Conservation (phyloP, 2,329 filamentous ascomycete genomes). For the Hymenoscyphus fructigenus region DNA sequence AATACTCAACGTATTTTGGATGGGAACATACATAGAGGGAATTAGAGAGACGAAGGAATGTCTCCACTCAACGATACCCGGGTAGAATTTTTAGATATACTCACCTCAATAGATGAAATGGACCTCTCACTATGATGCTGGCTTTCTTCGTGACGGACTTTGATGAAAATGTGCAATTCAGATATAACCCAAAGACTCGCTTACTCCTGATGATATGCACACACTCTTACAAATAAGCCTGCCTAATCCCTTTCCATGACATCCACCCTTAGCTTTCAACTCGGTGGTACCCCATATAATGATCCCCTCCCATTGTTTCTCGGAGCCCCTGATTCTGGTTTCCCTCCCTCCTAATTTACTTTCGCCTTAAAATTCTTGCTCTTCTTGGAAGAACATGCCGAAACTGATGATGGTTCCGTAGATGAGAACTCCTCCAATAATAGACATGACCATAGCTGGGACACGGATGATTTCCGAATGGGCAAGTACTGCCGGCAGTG, state of each 20-base stretch:
- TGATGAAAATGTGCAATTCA: not conserved
- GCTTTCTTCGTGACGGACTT: not conserved
- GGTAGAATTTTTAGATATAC: conserved; percentile 6
- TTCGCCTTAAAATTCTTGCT: conserved; percentile 78
- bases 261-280: not conserved
- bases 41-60: conserved; percentile 5
- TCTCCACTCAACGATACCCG: conserved; percentile 24
- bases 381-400: conserved; percentile 96
- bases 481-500: conserved; percentile 82
- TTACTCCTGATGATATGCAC: conserved; percentile 4
- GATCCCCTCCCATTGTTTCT: not conserved
- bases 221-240: conserved; percentile 10
- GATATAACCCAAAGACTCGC: conserved; percentile 4
- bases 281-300: not conserved
- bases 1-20: conserved; percentile 26
- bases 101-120: not conserved
- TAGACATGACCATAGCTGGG: conserved; percentile 92
- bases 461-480: conserved; percentile 80
- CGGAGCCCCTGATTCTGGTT: not conserved
- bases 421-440: conserved; percentile 88
- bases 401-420: conserved; percentile 99
- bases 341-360: not conserved
- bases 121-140: not conserved
- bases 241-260: not conserved
- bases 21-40: not conserved